Conservation (phyloP, 179 eudicot species). For the Corrigiola litoralis region DNA sequence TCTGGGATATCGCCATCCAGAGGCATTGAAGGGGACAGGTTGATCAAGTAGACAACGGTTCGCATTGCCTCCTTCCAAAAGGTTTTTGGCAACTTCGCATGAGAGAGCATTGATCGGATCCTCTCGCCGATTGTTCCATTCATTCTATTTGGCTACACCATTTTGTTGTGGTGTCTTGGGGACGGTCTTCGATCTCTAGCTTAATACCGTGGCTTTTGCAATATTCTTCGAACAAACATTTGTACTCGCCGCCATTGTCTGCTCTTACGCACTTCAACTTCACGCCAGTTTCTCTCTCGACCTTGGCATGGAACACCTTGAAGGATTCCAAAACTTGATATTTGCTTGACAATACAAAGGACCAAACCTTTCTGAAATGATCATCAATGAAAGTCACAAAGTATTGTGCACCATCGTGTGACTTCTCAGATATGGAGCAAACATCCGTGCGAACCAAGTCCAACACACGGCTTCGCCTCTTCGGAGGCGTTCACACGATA, state of each 20-base stretch:
- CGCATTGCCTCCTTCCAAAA: background rate
- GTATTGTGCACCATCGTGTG: background rate
- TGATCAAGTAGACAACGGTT: background rate
- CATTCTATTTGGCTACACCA: background rate
- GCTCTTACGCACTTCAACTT: background rate
- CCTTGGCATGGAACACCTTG: conserved; percentile 1
- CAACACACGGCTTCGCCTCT: background rate
- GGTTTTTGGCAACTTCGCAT: background rate
- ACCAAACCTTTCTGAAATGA: background rate
- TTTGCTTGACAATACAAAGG: background rate
- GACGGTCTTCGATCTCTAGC: background rate
- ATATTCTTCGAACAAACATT: background rate
- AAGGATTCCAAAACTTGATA: background rate
- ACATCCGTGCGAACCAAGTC: background rate
- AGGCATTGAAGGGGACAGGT: too few species aligned
- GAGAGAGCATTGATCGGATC: too few species aligned
- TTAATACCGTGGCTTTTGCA: background rate
- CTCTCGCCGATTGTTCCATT: too few species aligned
- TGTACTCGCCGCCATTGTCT: conserved; percentile 12
- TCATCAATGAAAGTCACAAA: conserved; percentile 13
- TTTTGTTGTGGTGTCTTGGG: conserved; percentile 10
- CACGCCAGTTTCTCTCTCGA: background rate
- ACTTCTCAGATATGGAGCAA: background rate
- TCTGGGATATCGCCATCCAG: too few species aligned
- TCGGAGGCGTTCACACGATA: background rate